Evolutionary conservation across 768 basidiomycete species (phyloP), one percentile per base, ranked within the genome.

Genomic region (Leucosporidium scottii): DNA sequence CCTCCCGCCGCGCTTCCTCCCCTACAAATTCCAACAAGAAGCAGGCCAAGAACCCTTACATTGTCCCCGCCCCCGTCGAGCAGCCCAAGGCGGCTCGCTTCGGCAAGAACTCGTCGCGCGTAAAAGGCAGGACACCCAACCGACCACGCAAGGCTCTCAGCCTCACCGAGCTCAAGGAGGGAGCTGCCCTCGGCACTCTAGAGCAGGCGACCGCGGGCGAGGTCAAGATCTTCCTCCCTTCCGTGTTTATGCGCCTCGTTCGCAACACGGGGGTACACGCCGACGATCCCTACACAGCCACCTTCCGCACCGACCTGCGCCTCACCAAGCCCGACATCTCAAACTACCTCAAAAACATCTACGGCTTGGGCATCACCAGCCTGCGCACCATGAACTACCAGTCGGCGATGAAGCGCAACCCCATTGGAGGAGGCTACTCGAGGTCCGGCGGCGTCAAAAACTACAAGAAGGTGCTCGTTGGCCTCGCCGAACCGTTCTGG

Each of bases 311-410:
- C 28, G 66, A 70, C 53, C 61, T 73, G 18, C 71, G 73, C 31
- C 59, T 75, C 47, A 74, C 75, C 27, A 75, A 75, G 54, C 73
- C 75, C 65, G 75, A 75, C 66, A 70, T 75, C n/a, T 58, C 67
- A 23, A 71, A 72, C 59, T 75, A 73, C 68, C 70, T 75, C 53
- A 66, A 70, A 39, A 72, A 75, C 66, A 63, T 75, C 53, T 75
- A 75, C 69, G 70, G 69, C 48, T 68, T 75, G 18, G 53, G 66
- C 55, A 58, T 75, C 49, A 73, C 73, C 7, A 60, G 61, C 27
- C 68, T 75, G 57, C 56, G 71, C 4, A 75, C 75, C 39, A 70
- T 73, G 51, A 73, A 71, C 67, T 70, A 75, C 66, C 68, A 67
- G 47, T 67, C 68, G 39, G 47, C 63, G 44, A 62, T 73, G 54